Evolutionary conservation across 257 asterid species (phyloP).

Genomic region (Salvia hispanica): DNA sequence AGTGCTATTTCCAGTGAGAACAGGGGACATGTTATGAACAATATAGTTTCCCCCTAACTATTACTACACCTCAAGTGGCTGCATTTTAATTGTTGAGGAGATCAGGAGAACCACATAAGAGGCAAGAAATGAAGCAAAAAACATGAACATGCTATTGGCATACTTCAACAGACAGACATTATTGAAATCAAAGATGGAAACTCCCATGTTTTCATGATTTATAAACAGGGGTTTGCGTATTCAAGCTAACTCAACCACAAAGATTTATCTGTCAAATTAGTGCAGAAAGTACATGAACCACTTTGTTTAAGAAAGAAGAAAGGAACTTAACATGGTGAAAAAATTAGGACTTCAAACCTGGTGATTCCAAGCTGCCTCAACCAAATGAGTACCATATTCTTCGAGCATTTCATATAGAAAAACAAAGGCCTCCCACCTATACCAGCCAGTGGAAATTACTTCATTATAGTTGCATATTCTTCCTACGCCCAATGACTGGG

Average conservation of each 20-base stretch:
- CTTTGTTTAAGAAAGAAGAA: constrained; percentile 10
- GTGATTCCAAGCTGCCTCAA: constrained; percentile 97
- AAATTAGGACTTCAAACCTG: constrained; percentile 55
- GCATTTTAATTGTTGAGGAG: constrained; percentile 7
- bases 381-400: constrained; percentile 97
- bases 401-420: constrained; percentile 97
- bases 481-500: constrained; percentile 86
- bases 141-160: constrained; percentile 15
- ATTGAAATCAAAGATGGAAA: background rate
- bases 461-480: constrained; percentile 49
- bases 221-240: background rate
- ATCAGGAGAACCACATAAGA: background rate
- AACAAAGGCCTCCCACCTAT: constrained; percentile 88
- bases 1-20: constrained; percentile 14
- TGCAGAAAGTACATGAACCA: constrained; percentile 2
- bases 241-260: constrained; percentile 3
- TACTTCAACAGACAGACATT: background rate
- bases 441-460: constrained; percentile 43
- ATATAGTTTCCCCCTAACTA: background rate
- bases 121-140: constrained; percentile 13
- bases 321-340: constrained; percentile 3
- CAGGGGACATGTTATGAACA: constrained; percentile 2
- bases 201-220: constrained; percentile 5
- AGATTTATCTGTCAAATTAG: background rate
- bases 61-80: constrained; percentile 8